Evolutionary conservation across 164 flowering plant genomes (phyloP).

Genomic region (Vitis rotundifolia): DNA sequence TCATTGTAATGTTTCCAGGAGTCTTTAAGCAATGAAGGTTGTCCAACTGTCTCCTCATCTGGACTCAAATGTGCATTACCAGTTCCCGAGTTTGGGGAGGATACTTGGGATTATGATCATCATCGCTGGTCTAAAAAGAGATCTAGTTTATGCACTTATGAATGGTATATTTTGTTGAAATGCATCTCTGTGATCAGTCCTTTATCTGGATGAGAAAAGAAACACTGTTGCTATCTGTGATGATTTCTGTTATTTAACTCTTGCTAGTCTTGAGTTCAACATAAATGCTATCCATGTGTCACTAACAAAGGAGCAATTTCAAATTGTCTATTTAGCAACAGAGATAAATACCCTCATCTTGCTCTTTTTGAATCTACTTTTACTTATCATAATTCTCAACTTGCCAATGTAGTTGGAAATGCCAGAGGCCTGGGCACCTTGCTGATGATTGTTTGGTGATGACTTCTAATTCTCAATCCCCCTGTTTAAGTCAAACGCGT

Average conservation of each 20-base stretch:
- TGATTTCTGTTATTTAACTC: not conserved
- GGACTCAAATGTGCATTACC: constrained; percentile 19
- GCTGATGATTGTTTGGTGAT: constrained; percentile 78
- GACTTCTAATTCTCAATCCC: constrained; percentile 15
- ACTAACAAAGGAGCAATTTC: no score
- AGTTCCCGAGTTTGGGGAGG: constrained; percentile 42
- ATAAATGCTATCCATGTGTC: no score
- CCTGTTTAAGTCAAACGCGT: constrained; percentile 13
- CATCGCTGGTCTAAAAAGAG: constrained; percentile 63
- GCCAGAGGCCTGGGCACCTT: constrained; percentile 86
- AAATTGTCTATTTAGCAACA: no score
- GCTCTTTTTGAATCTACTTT: not conserved
- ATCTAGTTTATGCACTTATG: constrained; percentile 65
- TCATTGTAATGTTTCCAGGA: constrained; percentile 31
- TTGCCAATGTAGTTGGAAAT: constrained; percentile 66
- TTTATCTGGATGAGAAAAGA: not conserved
- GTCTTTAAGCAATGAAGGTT: constrained; percentile 13
- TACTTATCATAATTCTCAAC: not conserved
- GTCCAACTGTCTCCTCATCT: constrained; percentile 25
- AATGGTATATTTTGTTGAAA: constrained; percentile 49
- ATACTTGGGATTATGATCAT: constrained; percentile 60
- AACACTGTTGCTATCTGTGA: not conserved
- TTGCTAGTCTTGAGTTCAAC: not conserved
- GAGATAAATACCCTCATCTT: no score
- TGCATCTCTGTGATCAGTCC: not conserved